A percentile compares a stretch with the other conserved stretches of the same genome.
These are phyloP conservation scores for Alternaria viburni DNA, from an alignment of 2,329 filamentous ascomycete species.

Conservation along the genomic window DNA sequence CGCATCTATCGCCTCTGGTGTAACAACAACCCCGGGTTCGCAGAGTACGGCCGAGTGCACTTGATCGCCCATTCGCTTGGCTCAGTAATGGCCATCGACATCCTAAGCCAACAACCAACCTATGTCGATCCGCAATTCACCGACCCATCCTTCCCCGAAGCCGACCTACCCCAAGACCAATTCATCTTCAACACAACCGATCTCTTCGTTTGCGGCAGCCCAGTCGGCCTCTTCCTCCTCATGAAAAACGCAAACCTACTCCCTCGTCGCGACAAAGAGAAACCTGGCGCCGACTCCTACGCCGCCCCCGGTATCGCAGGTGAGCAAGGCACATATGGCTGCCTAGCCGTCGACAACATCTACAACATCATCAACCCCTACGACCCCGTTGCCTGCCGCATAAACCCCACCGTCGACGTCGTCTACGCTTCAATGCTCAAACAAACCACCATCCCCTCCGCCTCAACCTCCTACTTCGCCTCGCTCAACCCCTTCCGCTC, in stretches of 20 bases:
- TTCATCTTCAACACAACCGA: slow-evolving; percentile 95
- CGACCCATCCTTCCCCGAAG: slow-evolving; percentile 45
- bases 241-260: slow-evolving; percentile 76
- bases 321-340: slow-evolving; percentile 82
- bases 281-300: slow-evolving; percentile 72
- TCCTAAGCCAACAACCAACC: slow-evolving; percentile 88
- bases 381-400: slow-evolving; percentile 84
- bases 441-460: slow-evolving; percentile 78
- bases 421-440: slow-evolving; percentile 79
- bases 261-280: slow-evolving; percentile 76
- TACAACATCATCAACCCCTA: slow-evolving; percentile 88
- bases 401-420: slow-evolving; percentile 88
- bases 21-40: slow-evolving; percentile 86
- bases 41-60: slow-evolving; percentile 81
- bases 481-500: slow-evolving; percentile 50
- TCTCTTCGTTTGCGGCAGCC: slow-evolving; percentile 87
- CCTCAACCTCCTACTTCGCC: slow-evolving; percentile 59
- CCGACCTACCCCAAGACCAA: slow-evolving; percentile 57
- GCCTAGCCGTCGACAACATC: slow-evolving; percentile 91
- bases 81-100: slow-evolving; percentile 91
- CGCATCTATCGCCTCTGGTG: slow-evolving; percentile 97
- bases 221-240: slow-evolving; percentile 89
- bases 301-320: slow-evolving; percentile 68
- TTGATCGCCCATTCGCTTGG: slow-evolving; percentile 92
- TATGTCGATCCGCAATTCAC: slow-evolving; percentile 58